Base-by-base conservation (phyloP, 306 rosid genomes). In the Cucumis cinereus region DNA sequence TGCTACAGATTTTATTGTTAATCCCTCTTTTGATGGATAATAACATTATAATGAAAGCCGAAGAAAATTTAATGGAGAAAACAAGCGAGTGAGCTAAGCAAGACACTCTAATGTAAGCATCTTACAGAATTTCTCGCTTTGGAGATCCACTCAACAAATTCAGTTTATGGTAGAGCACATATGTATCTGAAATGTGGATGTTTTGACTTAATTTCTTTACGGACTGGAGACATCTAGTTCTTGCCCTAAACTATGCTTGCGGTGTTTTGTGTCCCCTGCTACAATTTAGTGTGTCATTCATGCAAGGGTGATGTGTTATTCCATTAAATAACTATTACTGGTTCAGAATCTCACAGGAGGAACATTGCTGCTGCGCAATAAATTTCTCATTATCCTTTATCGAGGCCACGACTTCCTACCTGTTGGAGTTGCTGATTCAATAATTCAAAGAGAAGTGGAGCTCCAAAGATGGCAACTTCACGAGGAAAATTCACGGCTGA, bases 391-490 rank as follows among this genome's bases (percentile, higher is more conserved):
- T 47, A 68, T 90, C 84, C 89, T 92, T 59, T 90, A 89, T 74
- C 85, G 94, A 81, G 98, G 98, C 78, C 87, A 92, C 62, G 98
- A 92, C 84, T 90, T 89, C 84, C 90, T 92, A 81, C 96, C 98
- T 19, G 69, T 55, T 52, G 77, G 72, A 74, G 85, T 90, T 66
- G 83, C 89, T 40, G 80, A 80, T 50, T 84, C 87, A 81, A 84
- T 92, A 75, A 79, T 82, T 47, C 79, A 75, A 81, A 88, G 97
- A 84, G 98, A 90, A 83, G 58, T 22, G 26, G 91, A 89, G 83
- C 95, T 90, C 77, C 79, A 73, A 71, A 80, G 79, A 79, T 85
- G 61, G 74, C 90, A 89, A 80, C 83, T 79, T 81, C 62, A 83
- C 0, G 98, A 93, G 85, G 97, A 93, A 84, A 82, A 58, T 68